These are phyloP conservation scores for Crithidia bombi DNA, from an alignment of 208 protist species.

Conservation along the genomic window DNA sequence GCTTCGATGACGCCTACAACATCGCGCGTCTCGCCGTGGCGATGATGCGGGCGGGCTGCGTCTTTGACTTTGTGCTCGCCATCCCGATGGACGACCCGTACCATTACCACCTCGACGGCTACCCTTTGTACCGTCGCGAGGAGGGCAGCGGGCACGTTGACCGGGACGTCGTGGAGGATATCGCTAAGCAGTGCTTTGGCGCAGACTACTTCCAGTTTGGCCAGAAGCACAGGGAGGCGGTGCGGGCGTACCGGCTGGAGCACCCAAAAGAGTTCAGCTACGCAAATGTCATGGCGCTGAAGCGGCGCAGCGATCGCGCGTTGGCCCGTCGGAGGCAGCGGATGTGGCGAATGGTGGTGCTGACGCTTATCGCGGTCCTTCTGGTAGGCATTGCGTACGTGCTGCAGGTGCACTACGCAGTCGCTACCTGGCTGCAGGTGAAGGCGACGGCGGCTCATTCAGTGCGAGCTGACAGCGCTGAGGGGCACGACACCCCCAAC, in stretches of 20 bases:
- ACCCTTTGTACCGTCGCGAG: slow-evolving; percentile 79
- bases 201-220: slow-evolving; percentile 82
- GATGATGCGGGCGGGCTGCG: slow-evolving; percentile 83
- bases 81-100: slow-evolving; percentile 73
- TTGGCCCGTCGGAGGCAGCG: slow-evolving; percentile 39
- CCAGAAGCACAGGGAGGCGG: slow-evolving; percentile 52
- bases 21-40: slow-evolving; percentile 86
- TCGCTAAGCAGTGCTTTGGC: slow-evolving; percentile 82
- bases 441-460: not conserved
- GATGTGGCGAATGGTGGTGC: slow-evolving; percentile 36
- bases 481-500: not conserved
- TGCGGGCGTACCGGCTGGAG: slow-evolving; percentile 55
- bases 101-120: slow-evolving; percentile 66
- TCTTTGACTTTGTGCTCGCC: slow-evolving; percentile 81
- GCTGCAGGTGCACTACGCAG: slow-evolving; percentile 13
- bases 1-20: slow-evolving; percentile 92
- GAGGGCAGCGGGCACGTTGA: slow-evolving; percentile 81
- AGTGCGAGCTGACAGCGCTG: not conserved
- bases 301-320: slow-evolving; percentile 45
- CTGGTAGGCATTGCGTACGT: slow-evolving; percentile 27
- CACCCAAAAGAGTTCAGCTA: slow-evolving; percentile 58
- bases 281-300: slow-evolving; percentile 41
- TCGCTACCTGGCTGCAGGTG: slow-evolving; percentile 5
- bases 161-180: slow-evolving; percentile 85
- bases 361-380: slow-evolving; percentile 26